Percentiles rank a stretch among this genome's conserved stretches.
Evolutionary conservation across 768 basidiomycete genomes (phyloP).

Genomic region (Kockovaella imperatae): DNA sequence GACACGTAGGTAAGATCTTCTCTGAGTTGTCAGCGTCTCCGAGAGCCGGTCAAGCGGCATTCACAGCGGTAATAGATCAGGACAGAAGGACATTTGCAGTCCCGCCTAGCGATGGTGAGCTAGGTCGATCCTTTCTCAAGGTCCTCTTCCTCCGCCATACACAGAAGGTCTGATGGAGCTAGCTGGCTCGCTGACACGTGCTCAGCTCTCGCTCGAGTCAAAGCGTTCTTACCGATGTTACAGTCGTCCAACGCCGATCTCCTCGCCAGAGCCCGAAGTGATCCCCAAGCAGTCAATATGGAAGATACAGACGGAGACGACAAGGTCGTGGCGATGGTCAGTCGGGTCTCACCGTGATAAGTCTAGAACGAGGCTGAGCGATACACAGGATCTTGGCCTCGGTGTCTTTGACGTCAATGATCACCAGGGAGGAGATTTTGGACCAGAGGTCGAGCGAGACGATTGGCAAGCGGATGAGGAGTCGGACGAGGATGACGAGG

Average conservation of each 20-base stretch:
- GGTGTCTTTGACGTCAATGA: constrained; percentile 25
- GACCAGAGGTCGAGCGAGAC: constrained; percentile 17
- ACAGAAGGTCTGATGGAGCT: background rate
- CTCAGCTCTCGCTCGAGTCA: constrained; percentile 20
- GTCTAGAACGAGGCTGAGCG: background rate
- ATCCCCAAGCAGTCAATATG: constrained; percentile 28
- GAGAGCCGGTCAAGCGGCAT: background rate
- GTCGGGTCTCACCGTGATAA: background rate
- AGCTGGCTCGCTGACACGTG: background rate
- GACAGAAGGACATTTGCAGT: background rate
- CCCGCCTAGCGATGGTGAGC: constrained; percentile 23
- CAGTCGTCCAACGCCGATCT: constrained; percentile 21
- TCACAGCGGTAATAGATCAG: background rate
- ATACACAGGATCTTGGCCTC: constrained; percentile 26
- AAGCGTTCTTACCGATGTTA: constrained; percentile 26
- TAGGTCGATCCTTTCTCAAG: background rate
- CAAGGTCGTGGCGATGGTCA: constrained; percentile 29
- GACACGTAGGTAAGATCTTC: constrained; percentile 2
- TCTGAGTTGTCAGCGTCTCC: background rate
- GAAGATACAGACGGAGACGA: constrained; percentile 25
- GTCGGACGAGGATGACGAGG: constrained; percentile 1
- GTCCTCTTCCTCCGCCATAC: background rate
- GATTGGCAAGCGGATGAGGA: background rate
- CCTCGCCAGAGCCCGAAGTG: constrained; percentile 8
- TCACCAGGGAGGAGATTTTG: constrained; percentile 9